phyloP scores from a whole-genome alignment of 2,329 filamentous ascomycete species.

The Neospermospora avenae region DNA sequence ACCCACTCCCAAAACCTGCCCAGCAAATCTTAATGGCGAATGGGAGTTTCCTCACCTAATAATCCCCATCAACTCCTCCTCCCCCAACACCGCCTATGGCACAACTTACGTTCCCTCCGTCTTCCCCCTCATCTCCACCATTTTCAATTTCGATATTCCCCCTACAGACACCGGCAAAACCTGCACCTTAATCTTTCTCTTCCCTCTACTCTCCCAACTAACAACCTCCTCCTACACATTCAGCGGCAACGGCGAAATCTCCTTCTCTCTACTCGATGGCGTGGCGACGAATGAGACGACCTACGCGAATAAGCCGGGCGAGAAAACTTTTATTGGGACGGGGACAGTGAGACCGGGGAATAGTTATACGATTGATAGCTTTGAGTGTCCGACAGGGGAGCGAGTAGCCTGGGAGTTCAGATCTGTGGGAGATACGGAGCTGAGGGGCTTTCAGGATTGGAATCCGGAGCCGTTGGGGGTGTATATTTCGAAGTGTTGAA shows the following conservation, averaged over 20 bases:
- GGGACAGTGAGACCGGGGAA: slow-evolving; percentile 48
- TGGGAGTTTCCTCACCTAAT: slow-evolving; percentile 52
- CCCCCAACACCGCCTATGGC: slow-evolving; percentile 22
- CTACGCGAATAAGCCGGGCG: slow-evolving; percentile 49
- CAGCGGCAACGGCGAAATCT: slow-evolving; percentile 50
- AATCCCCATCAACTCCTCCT: slow-evolving; percentile 45
- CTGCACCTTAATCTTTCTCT: slow-evolving; percentile 63
- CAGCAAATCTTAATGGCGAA: slow-evolving; percentile 32
- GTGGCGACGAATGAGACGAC: slow-evolving; percentile 47
- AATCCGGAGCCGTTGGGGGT: slow-evolving; percentile 46
- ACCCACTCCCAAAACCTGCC: slow-evolving; percentile 3
- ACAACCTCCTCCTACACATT: slow-evolving; percentile 55
- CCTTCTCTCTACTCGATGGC: slow-evolving; percentile 46
- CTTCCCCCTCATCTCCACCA: slow-evolving; percentile 49
- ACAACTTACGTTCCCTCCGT: slow-evolving; percentile 55
- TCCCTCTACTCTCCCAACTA: slow-evolving; percentile 55
- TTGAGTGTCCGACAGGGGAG: slow-evolving; percentile 51
- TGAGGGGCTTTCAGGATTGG: slow-evolving; percentile 63
- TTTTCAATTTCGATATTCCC: slow-evolving; percentile 69
- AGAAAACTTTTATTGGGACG: slow-evolving; percentile 42
- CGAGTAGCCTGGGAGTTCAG: slow-evolving; percentile 50
- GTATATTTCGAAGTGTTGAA: slow-evolving; percentile 32
- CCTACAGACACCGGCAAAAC: slow-evolving; percentile 50
- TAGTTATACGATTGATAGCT: slow-evolving; percentile 47
- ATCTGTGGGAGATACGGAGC: slow-evolving; percentile 45